A percentile compares a stretch with the other conserved stretches of the same genome.
phyloP scores from a whole-genome alignment of 2,329 filamentous ascomycete genomes.

The Curvularia eragrostidis region DNA sequence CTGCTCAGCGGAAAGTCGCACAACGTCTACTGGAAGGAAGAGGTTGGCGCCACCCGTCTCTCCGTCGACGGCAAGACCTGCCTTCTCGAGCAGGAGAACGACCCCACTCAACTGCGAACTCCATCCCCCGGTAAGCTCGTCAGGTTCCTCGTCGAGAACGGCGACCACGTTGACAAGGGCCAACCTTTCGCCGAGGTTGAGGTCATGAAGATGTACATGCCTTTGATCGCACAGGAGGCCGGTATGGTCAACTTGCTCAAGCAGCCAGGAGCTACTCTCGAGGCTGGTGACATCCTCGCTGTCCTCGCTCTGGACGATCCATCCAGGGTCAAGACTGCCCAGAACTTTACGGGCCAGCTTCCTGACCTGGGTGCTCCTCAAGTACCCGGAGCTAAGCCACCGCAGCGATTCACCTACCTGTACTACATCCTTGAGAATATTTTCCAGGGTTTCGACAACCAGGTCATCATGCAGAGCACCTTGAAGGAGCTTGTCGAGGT shows the following conservation, averaged over 20 bases:
- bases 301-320: constrained; percentile 95
- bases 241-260: constrained; percentile 98
- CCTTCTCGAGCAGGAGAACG: constrained; percentile 96
- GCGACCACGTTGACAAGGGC: constrained; percentile 88
- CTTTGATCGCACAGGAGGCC: constrained; percentile 90
- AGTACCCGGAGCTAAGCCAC: constrained; percentile 87
- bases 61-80: constrained; percentile 99
- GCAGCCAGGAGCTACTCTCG: constrained; percentile 96
- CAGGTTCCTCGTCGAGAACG: constrained; percentile 96
- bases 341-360: constrained; percentile 90
- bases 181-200: constrained; percentile 96
- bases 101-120: constrained; percentile 93
- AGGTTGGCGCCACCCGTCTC: constrained; percentile 91
- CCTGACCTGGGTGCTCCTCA: constrained; percentile 86
- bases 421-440: constrained; percentile 85
- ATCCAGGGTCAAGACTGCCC: constrained; percentile 93
- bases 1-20: constrained; percentile 91
- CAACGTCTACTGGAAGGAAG: constrained; percentile 99
- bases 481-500: constrained; percentile 90
- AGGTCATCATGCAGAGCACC: constrained; percentile 88
- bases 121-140: constrained; percentile 97
- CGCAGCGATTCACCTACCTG: constrained; percentile 82
- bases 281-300: constrained; percentile 98
- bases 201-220: constrained; percentile 99
- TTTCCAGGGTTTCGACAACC: constrained; percentile 93